Evolutionary conservation across 2,329 filamentous ascomycete species (phyloP).

Genomic region (Pseudocercospora eumusae): DNA sequence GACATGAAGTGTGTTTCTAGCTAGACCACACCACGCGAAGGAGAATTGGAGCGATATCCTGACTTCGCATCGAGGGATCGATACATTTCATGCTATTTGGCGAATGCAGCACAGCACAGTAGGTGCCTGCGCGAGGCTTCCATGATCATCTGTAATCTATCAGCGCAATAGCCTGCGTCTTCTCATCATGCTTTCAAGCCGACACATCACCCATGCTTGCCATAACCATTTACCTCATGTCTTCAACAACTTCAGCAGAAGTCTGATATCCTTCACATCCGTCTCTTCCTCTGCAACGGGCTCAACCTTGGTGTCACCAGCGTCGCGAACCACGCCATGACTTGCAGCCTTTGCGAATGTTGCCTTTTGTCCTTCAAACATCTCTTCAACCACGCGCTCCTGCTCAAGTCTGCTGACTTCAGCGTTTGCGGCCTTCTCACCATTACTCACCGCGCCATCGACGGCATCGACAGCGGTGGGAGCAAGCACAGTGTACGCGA

Average conservation of each 20-base stretch:
- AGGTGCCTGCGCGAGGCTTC: background rate
- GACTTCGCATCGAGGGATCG: background rate
- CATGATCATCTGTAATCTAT: background rate
- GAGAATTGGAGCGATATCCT: background rate
- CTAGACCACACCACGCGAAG: no score
- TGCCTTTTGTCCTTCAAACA: slow-evolving; percentile 39
- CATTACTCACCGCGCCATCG: slow-evolving; percentile 25
- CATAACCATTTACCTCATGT: slow-evolving; percentile 49
- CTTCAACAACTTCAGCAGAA: slow-evolving; percentile 71
- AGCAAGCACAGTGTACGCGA: slow-evolving; percentile 82
- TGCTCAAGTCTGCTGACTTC: slow-evolving; percentile 37
- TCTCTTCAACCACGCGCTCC: slow-evolving; percentile 39
- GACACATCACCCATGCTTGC: background rate
- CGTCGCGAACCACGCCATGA: slow-evolving; percentile 33
- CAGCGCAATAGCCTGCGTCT: background rate
- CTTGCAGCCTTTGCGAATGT: slow-evolving; percentile 42
- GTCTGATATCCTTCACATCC: slow-evolving; percentile 75
- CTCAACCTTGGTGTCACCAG: slow-evolving; percentile 44
- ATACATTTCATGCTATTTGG: background rate
- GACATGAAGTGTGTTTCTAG: background rate
- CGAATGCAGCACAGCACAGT: background rate
- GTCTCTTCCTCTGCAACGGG: slow-evolving; percentile 76
- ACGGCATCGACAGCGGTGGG: slow-evolving; percentile 25
- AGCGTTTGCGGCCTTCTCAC: slow-evolving; percentile 30
- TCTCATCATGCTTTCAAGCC: background rate